These are phyloP conservation scores for Fraxinus velutina DNA, from an alignment of 305 asterid genomes.

Conservation along the genomic window DNA sequence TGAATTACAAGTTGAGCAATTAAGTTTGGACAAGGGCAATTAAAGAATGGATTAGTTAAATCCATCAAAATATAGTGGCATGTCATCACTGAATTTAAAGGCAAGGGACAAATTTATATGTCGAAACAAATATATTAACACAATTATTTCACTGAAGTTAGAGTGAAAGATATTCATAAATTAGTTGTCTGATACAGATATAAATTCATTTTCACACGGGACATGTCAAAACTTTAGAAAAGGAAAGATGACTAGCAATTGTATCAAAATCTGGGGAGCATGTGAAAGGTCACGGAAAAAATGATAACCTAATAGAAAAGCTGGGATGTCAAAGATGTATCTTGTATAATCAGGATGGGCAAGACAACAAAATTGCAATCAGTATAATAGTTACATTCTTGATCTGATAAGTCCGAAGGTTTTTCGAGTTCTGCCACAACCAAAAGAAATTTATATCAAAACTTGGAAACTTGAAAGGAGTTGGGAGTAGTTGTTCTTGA, in stretches of 20 bases:
- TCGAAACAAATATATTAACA: not conserved
- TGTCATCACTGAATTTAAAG: slow-evolving; percentile 13
- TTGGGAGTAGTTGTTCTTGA: not conserved
- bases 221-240: not conserved
- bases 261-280: not conserved
- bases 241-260: slow-evolving; percentile 9
- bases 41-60: not conserved
- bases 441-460: slow-evolving; percentile 16
- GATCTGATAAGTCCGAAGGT: slow-evolving; percentile 11
- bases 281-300: not conserved
- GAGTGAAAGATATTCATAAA: not conserved
- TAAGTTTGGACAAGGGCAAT: not conserved
- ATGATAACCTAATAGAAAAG: not conserved
- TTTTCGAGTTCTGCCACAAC: slow-evolving; percentile 12
- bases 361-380: slow-evolving; percentile 8
- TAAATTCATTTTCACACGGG: not conserved
- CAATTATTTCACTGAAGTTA: not conserved
- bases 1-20: not conserved
- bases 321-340: not conserved
- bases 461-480: slow-evolving; percentile 15
- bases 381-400: not conserved
- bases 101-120: not conserved
- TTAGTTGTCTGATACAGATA: not conserved
- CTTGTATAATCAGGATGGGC: not conserved
- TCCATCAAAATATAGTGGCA: not conserved